Evolutionary conservation across 2,329 filamentous ascomycete genomes (phyloP).

Genomic region (Colletotrichum caudatum): DNA sequence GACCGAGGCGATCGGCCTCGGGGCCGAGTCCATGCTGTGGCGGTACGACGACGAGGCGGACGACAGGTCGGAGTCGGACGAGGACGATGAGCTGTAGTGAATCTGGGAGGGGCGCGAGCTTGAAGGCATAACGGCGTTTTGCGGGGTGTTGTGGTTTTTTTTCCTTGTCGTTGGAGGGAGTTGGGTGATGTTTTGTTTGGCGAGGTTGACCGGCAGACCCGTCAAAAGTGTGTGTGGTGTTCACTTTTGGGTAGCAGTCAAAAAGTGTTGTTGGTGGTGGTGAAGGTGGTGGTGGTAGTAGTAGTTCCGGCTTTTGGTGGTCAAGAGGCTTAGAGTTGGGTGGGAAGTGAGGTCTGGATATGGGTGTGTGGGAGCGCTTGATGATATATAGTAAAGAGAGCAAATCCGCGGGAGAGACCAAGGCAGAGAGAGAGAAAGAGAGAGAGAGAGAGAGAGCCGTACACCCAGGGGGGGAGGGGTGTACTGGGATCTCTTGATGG

Average conservation of each 20-base stretch:
- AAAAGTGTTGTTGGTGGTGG: too few relatives aligned
- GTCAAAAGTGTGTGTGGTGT: background rate
- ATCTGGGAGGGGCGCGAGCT: slow-evolving; percentile 51
- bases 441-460: slow-evolving; percentile 1
- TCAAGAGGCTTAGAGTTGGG: slow-evolving; percentile 20
- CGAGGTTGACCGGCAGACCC: background rate
- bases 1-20: slow-evolving; percentile 63
- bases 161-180: background rate
- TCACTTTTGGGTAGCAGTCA: background rate
- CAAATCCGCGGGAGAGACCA: slow-evolving; percentile 23
- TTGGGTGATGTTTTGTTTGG: background rate
- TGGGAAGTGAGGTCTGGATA: background rate
- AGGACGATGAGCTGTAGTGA: slow-evolving; percentile 56
- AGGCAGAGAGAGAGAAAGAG: slow-evolving; percentile 6
- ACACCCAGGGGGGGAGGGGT: slow-evolving; percentile 16
- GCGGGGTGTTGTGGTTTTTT: background rate
- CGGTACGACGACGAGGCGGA: slow-evolving; percentile 52
- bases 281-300: slow-evolving; percentile 7
- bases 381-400: slow-evolving; percentile 38
- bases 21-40: slow-evolving; percentile 63
- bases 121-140: slow-evolving; percentile 47
- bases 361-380: slow-evolving; percentile 35
- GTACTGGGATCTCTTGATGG: background rate
- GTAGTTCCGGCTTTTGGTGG: slow-evolving; percentile 4
- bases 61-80: slow-evolving; percentile 59